These are phyloP conservation scores for Linderniella brevidens DNA, from an alignment of 257 asterid species.

Conservation along the genomic window DNA sequence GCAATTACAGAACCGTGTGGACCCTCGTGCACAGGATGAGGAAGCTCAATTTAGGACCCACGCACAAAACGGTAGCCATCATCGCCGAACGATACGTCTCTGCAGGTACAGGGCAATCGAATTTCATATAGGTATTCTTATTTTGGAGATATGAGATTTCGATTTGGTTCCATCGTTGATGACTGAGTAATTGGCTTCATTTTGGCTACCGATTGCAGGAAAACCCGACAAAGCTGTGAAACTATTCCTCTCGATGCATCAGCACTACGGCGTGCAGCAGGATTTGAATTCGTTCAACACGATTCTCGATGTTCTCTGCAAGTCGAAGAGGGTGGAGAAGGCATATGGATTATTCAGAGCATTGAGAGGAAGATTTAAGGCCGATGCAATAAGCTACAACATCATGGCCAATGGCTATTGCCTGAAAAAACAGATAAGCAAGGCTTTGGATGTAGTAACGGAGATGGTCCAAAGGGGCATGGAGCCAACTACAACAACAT, in stretches of 20 bases:
- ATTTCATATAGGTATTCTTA: no score
- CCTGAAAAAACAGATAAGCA: slow-evolving; percentile 51
- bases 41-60: slow-evolving; percentile 49
- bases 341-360: slow-evolving; percentile 44
- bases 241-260: slow-evolving; percentile 69
- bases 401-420: slow-evolving; percentile 67
- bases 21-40: slow-evolving; percentile 47
- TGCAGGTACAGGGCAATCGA: slow-evolving; percentile 20
- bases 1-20: slow-evolving; percentile 61
- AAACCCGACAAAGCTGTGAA: slow-evolving; percentile 79
- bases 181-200: no score
- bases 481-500: slow-evolving; percentile 46
- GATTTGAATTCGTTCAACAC: slow-evolving; percentile 60
- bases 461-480: slow-evolving; percentile 76
- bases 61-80: slow-evolving; percentile 65
- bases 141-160: no score
- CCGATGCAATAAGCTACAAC: slow-evolving; percentile 60
- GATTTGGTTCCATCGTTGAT: no score
- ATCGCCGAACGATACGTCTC: slow-evolving; percentile 66
- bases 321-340: slow-evolving; percentile 60
- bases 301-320: slow-evolving; percentile 69
- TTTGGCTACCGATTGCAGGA: no score
- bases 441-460: slow-evolving; percentile 55
- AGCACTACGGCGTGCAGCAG: slow-evolving; percentile 84
- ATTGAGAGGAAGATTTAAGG: slow-evolving; percentile 46